Base-by-base conservation (phyloP, 2,329 filamentous ascomycete species). In the Polychaeton citri region DNA sequence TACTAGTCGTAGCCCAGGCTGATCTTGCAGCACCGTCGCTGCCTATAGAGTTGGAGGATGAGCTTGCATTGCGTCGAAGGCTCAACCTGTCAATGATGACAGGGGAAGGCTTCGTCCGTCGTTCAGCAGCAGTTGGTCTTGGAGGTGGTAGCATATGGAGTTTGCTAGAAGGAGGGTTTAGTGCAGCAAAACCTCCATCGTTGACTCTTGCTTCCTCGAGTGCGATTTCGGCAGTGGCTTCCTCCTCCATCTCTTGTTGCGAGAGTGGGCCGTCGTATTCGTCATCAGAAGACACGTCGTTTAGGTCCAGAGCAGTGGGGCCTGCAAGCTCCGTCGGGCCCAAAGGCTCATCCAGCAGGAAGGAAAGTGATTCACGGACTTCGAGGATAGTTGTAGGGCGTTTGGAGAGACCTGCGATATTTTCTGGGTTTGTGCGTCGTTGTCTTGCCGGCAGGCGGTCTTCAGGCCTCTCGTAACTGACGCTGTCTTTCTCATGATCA, bases 361-460 rank as follows among this genome's bases (percentile, higher is more conserved):
- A 82, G 4, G 83, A 92, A 5, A 95, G 65, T 0, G 82, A 84
- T 54, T 88, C 76, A 38, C 85, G 77, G 43, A 95, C 81, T 51
- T 95, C 84, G 19, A 77, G 75, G 7, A 93, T 64, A 13, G 78
- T 81, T 4, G 79, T 69, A 0, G 86, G 84, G 48, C 78, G 85
- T 57, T 61, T 32, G 61, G 62, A 57, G 5, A 16, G 13, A 4
- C 10, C 18, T 4, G 53, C 51, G 13, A 74, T 63, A 16, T 50
- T 45, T 18, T 19, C 20, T 5, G 45, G 41, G 17, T 49, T 42
- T 6, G 47, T 51, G 9, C 54, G 45, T 7, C 53, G 48, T 39
- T 49, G 43, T 33, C 54, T 51, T 17, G 52, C 48, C 21, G 50
- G 46, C 7, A 45, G 51, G 19, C 73, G 68, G 34, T 65, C 66